phyloP scores from a whole-genome alignment of 2,329 filamentous ascomycete species.

The Hawksworthiomyces lignivorus region DNA sequence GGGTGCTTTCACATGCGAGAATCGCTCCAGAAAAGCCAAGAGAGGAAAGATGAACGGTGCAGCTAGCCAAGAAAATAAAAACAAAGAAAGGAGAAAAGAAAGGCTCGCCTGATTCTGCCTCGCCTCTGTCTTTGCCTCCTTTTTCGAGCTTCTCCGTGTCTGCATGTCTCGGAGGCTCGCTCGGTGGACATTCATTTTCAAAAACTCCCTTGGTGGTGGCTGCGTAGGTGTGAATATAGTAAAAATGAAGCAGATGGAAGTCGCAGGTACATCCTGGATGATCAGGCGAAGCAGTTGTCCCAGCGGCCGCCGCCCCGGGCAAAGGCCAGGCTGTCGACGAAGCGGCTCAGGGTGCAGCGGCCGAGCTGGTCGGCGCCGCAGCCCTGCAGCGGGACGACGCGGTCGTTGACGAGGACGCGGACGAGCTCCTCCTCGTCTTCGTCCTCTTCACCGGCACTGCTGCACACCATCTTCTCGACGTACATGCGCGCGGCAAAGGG shows the following conservation, averaged over 20 bases:
- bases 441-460: conserved; percentile 16
- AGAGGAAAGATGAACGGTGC: not conserved
- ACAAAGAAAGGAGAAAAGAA: not conserved
- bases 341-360: conserved; percentile 60
- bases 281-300: conserved; percentile 49
- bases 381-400: conserved; percentile 62
- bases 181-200: too few relatives aligned
- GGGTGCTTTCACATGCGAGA: too few relatives aligned
- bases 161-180: too few relatives aligned
- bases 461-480: conserved; percentile 78
- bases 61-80: not conserved
- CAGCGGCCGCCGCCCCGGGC: conserved; percentile 65
- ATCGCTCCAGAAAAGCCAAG: too few relatives aligned
- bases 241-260: not conserved
- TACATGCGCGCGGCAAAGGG: conserved; percentile 77
- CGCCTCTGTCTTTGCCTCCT: too few relatives aligned
- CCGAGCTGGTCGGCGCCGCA: conserved; percentile 66
- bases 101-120: not conserved
- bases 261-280: not conserved
- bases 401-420: conserved; percentile 74
- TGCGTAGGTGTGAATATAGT: too few relatives aligned
- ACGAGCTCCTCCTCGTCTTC: conserved; percentile 56
- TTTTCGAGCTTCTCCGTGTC: too few relatives aligned
- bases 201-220: too few relatives aligned
- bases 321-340: conserved; percentile 70